phyloP scores from a whole-genome alignment of 2,329 filamentous ascomycete species.

The Grosmannia huntii region DNA sequence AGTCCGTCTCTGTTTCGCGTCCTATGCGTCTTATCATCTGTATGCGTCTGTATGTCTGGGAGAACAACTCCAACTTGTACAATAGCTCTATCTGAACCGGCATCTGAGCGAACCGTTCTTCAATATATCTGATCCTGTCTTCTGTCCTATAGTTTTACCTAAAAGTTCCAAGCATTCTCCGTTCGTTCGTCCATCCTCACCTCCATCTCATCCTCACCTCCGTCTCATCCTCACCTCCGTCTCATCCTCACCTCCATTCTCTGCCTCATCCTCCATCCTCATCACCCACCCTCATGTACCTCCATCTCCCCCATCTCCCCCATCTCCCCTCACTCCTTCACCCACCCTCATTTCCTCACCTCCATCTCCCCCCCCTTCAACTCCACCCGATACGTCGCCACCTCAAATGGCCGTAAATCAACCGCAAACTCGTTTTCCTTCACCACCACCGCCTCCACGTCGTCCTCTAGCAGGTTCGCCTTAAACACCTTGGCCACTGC shows the following conservation, averaged over 20 bases:
- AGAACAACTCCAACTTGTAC: not conserved
- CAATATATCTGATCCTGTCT: no score
- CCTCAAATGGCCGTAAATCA: constrained; percentile 67
- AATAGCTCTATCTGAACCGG: not conserved
- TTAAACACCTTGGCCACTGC: constrained; percentile 67
- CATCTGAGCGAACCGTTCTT: not conserved
- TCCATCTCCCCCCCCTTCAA: constrained; percentile 1
- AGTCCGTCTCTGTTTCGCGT: no score
- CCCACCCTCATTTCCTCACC: no score
- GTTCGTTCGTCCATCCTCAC: no score
- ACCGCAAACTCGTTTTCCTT: constrained; percentile 36
- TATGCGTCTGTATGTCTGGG: not conserved
- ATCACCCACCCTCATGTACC: no score
- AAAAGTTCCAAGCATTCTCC: not conserved
- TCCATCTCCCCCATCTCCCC: no score
- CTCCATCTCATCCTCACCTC: no score
- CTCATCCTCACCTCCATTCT: no score
- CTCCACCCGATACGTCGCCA: constrained; percentile 51
- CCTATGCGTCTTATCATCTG: not conserved
- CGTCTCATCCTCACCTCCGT: no score
- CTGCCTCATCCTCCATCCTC: no score
- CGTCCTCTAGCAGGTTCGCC: constrained; percentile 82
- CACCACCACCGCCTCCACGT: constrained; percentile 52
- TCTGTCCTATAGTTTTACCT: no score
- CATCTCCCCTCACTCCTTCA: not conserved